These are phyloP conservation scores for Wickerhamiella domercqiae DNA, from an alignment of 805 yeast genomes.

Conservation along the genomic window DNA sequence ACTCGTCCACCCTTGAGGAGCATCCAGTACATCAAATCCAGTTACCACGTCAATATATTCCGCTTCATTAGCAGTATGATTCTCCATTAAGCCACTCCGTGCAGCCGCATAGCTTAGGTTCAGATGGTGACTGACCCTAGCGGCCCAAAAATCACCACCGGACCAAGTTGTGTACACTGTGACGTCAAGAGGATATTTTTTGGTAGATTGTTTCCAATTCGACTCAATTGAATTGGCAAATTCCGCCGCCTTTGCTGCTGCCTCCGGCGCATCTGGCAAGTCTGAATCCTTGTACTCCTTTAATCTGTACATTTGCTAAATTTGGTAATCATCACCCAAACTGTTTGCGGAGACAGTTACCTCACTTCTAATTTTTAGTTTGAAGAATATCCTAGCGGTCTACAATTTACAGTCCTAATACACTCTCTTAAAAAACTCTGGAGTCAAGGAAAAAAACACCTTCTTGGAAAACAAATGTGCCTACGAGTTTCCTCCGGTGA, in stretches of 20 bases:
- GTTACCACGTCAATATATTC: constrained; percentile 25
- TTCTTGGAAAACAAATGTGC: no score
- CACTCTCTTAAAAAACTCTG: no score
- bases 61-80: constrained; percentile 27
- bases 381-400: no score
- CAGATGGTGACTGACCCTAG: constrained; percentile 23
- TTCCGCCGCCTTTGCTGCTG: constrained; percentile 13
- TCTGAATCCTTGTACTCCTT: constrained; percentile 12
- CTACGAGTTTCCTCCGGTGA: no score
- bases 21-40: constrained; percentile 15
- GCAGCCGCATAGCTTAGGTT: constrained; percentile 20
- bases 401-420: no score
- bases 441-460: no score
- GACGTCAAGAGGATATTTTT: constrained; percentile 10
- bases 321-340: not conserved
- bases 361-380: not conserved
- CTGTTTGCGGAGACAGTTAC: not conserved
- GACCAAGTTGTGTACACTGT: constrained; percentile 17
- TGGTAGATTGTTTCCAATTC: constrained; percentile 16
- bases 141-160: constrained; percentile 25
- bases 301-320: constrained; percentile 10
- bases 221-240: constrained; percentile 10
- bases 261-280: constrained; percentile 15
- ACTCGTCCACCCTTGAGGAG: constrained; percentile 17
- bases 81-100: constrained; percentile 19